A percentile compares a stretch with the other conserved stretches of the same genome.
phyloP scores from a whole-genome alignment of 768 basidiomycete genomes.

The Piloderma croceum region DNA sequence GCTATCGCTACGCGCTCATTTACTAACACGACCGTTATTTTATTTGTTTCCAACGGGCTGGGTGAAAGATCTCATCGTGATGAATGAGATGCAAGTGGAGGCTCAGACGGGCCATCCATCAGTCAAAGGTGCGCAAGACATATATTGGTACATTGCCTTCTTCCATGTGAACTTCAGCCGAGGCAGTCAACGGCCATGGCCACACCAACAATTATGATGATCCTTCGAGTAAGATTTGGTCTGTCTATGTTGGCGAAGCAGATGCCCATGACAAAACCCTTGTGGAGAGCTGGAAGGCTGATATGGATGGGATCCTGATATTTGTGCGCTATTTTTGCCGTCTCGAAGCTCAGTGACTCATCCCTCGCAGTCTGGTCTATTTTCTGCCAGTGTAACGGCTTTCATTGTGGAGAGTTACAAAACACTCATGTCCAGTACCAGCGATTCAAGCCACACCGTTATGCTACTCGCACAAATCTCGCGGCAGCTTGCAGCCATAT shows the following conservation, averaged over 20 bases:
- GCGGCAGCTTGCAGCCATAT: not conserved
- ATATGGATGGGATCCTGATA: constrained; percentile 1
- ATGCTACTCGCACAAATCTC: constrained; percentile 1
- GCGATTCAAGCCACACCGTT: constrained; percentile 1
- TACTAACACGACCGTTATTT: no score
- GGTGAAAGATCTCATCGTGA: no score
- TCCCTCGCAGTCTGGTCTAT: constrained; percentile 8
- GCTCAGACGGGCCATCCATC: no score
- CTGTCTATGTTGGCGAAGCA: constrained; percentile 5
- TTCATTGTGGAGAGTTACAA: constrained; percentile 11
- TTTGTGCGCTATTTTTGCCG: constrained; percentile 1
- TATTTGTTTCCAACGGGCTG: no score
- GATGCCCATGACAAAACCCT: constrained; percentile 3
- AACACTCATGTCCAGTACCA: constrained; percentile 3
- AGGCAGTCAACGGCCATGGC: no score
- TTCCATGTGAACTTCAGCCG: no score
- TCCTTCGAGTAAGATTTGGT: constrained; percentile 5
- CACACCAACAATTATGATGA: no score
- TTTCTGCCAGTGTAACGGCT: constrained; percentile 10
- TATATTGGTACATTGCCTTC: no score
- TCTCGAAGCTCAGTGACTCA: not conserved
- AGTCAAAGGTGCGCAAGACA: no score
- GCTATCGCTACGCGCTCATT: no score
- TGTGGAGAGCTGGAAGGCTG: constrained; percentile 3
- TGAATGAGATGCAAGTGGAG: no score